Conservation (phyloP, 306 rosid species). For the Gynostemma pentaphyllum region DNA sequence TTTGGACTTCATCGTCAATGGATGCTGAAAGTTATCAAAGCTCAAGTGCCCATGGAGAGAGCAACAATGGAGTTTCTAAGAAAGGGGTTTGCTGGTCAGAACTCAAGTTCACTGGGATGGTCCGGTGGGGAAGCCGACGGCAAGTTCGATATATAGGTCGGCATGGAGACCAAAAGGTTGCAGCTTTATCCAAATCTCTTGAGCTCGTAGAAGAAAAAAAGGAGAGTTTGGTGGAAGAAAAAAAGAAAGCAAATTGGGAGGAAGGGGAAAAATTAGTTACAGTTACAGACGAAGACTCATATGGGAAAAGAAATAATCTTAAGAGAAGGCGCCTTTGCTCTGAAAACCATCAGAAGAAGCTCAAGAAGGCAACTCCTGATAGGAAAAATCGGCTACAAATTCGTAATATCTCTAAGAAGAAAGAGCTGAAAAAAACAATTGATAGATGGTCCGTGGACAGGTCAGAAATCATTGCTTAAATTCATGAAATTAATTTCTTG, state of each 20-base stretch:
- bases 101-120: constrained; percentile 51
- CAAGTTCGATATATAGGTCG: constrained; percentile 48
- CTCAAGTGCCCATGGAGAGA: constrained; percentile 17
- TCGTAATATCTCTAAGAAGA: constrained; percentile 22
- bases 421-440: constrained; percentile 24
- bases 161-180: constrained; percentile 29
- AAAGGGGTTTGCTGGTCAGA: constrained; percentile 53
- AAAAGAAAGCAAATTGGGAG: neutral
- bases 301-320: constrained; percentile 19
- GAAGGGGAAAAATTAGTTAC: constrained; percentile 11
- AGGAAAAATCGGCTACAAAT: constrained; percentile 22
- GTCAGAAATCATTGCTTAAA: constrained; percentile 18
- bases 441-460: constrained; percentile 49
- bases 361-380: constrained; percentile 13
- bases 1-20: constrained; percentile 39
- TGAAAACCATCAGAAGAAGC: constrained; percentile 11
- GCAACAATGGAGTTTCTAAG: constrained; percentile 20
- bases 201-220: constrained; percentile 23
- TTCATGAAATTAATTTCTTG: no score
- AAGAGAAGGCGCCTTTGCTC: constrained; percentile 23
- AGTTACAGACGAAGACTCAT: constrained; percentile 10
- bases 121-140: constrained; percentile 76
- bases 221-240: constrained; percentile 14
- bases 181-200: constrained; percentile 13
- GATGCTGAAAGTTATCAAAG: constrained; percentile 6